A percentile compares a stretch with the other conserved stretches of the same genome.
Conservation (phyloP, 164 flowering plant genomes). For the Vitis amurensis region DNA sequence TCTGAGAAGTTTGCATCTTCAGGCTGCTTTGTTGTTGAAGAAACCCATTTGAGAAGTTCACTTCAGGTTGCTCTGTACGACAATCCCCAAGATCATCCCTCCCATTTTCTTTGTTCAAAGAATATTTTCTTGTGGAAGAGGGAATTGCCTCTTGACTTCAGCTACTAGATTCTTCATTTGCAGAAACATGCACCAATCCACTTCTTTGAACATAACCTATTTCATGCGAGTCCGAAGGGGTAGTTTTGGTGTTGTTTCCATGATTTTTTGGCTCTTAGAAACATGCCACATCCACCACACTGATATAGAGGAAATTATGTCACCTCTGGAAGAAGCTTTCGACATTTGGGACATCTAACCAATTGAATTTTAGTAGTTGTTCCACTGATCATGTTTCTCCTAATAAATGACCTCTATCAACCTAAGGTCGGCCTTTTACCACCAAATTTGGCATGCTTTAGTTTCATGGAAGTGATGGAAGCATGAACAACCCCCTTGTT, state of each 20-base stretch:
- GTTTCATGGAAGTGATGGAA: not conserved
- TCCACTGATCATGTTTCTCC: constrained; percentile 34
- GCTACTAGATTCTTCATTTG: constrained; percentile 16
- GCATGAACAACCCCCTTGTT: not conserved
- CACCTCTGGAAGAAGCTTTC: constrained; percentile 52
- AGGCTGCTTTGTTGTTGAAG: no score
- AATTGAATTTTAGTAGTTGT: constrained; percentile 39
- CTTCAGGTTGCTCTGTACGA: not conserved
- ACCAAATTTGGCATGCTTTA: not conserved
- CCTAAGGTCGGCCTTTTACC: not conserved
- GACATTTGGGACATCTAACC: constrained; percentile 81
- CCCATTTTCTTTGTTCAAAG: constrained; percentile 11
- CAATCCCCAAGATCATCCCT: constrained; percentile 18
- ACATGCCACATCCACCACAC: constrained; percentile 74
- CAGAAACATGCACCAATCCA: constrained; percentile 11
- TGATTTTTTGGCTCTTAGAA: constrained; percentile 60
- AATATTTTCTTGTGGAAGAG: constrained; percentile 12
- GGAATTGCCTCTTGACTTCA: constrained; percentile 13
- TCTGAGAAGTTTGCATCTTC: no score
- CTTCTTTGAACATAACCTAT: constrained; percentile 14
- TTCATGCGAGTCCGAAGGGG: constrained; percentile 12
- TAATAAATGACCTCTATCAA: constrained; percentile 2
- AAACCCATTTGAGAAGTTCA: not conserved
- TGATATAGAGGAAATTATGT: constrained; percentile 51
- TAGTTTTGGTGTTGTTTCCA: constrained; percentile 6